Percentiles rank a stretch among this genome's conserved stretches.
These are phyloP conservation scores for Miscanthus lutarioriparius DNA, from an alignment of 176 grass and related monocot species.

Conservation along the genomic window DNA sequence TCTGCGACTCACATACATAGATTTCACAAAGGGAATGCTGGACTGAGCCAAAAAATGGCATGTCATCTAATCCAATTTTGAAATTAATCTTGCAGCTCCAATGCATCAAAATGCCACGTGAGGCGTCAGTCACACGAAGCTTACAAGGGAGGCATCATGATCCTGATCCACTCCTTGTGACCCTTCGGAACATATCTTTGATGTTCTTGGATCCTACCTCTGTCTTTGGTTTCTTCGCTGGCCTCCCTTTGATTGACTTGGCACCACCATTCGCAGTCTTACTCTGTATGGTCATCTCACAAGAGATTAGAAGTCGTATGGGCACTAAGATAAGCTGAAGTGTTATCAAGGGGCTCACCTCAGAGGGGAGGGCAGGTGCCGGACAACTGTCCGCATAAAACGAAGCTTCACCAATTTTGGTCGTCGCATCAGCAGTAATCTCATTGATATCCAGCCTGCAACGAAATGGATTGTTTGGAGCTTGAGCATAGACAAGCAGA, in stretches of 20 bases:
- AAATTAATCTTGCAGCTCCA: not conserved
- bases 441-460: conserved; percentile 65
- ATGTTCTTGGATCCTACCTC: conserved; percentile 83
- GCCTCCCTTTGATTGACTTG: conserved; percentile 62
- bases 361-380: conserved; percentile 28
- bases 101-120: not conserved
- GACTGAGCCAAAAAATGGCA: not conserved
- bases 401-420: conserved; percentile 38
- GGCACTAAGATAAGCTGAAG: not conserved
- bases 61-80: conserved; percentile 1
- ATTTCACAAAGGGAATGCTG: not conserved
- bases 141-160: conserved; percentile 1
- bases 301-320: conserved; percentile 21
- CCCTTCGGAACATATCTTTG: conserved; percentile 88
- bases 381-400: conserved; percentile 46
- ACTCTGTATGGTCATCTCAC: conserved; percentile 33
- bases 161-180: conserved; percentile 57
- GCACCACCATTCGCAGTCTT: conserved; percentile 32
- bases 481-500: not conserved
- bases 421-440: conserved; percentile 38
- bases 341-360: conserved; percentile 42
- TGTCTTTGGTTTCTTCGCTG: conserved; percentile 64
- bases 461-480: conserved; percentile 17
- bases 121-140: not conserved
- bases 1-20: conserved; percentile 17